These are phyloP conservation scores for Lactifluus hygrophoroides DNA, from an alignment of 768 basidiomycete species.

Conservation along the genomic window DNA sequence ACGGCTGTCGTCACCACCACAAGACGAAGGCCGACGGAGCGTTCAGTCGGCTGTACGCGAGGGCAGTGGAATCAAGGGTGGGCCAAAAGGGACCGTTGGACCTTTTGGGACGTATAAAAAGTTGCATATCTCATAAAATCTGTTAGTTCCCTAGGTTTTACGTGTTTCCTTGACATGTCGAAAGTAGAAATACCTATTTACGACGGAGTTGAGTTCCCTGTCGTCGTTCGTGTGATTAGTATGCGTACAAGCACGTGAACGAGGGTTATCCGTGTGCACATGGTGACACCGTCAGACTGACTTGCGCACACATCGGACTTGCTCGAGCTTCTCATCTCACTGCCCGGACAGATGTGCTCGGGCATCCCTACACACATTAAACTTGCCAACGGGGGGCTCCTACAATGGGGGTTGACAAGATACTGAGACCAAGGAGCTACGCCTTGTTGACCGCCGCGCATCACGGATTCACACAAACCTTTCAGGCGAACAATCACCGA, in stretches of 20 bases:
- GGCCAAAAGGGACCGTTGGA: constrained; percentile 21
- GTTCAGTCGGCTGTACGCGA: constrained; percentile 14
- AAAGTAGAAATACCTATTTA: too few species aligned
- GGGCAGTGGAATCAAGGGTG: constrained; percentile 9
- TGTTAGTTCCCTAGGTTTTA: background rate
- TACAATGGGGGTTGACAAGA: too few species aligned
- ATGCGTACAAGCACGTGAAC: background rate
- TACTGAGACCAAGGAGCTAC: background rate
- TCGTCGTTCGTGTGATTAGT: background rate
- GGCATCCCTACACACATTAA: too few species aligned
- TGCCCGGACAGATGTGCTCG: background rate
- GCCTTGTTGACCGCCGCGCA: background rate
- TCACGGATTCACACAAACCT: background rate
- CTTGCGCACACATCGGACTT: background rate
- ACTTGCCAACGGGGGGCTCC: too few species aligned
- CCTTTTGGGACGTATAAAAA: constrained; percentile 21
- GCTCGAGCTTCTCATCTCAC: background rate
- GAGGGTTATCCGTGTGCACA: background rate
- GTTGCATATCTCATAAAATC: constrained; percentile 6
- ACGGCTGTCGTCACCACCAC: constrained; percentile 1
- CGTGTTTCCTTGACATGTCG: background rate
- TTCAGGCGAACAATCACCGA: background rate
- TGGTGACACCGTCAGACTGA: background rate
- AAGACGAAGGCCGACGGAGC: constrained; percentile 19
- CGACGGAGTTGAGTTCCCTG: background rate